A percentile compares a stretch with the other conserved stretches of the same genome.
These are phyloP conservation scores for Tulasnella sp. DNA, from an alignment of 768 basidiomycete genomes.

Conservation along the genomic window DNA sequence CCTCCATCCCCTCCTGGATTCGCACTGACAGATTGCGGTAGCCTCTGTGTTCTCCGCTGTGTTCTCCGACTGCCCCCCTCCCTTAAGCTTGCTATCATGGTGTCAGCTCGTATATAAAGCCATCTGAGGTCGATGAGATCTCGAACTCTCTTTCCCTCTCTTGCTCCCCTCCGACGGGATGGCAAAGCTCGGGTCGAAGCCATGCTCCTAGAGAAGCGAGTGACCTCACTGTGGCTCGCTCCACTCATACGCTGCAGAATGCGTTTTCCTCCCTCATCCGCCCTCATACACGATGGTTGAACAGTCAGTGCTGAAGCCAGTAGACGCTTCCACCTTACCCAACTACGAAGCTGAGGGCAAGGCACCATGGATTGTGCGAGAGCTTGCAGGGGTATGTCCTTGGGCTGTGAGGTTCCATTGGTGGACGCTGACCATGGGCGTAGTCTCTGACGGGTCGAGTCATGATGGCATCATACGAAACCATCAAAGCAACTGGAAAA, in stretches of 20 bases:
- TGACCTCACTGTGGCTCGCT: background rate
- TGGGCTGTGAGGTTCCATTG: background rate
- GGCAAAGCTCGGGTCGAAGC: background rate
- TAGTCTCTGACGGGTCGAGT: conserved; percentile 67
- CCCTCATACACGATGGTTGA: background rate
- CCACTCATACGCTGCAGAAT: background rate
- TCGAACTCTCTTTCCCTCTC: background rate
- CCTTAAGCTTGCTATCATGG: background rate
- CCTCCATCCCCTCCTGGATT: conserved; percentile 12
- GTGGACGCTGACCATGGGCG: background rate
- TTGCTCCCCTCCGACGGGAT: background rate
- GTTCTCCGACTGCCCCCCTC: conserved; percentile 10
- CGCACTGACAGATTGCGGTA: conserved; percentile 11
- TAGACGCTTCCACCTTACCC: conserved; percentile 36
- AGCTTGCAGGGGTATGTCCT: conserved; percentile 62
- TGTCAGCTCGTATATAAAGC: background rate
- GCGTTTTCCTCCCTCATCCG: background rate
- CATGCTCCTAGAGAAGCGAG: background rate
- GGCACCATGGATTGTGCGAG: conserved; percentile 52
- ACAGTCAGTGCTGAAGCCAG: conserved; percentile 36
- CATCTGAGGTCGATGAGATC: background rate
- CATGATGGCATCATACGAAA: conserved; percentile 66
- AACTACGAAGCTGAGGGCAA: conserved; percentile 56
- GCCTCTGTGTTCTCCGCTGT: conserved; percentile 2
- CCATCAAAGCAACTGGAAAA: conserved; percentile 61